These are phyloP conservation scores for Apiospora marii DNA, from an alignment of 2,329 filamentous ascomycete species.

Conservation along the genomic window DNA sequence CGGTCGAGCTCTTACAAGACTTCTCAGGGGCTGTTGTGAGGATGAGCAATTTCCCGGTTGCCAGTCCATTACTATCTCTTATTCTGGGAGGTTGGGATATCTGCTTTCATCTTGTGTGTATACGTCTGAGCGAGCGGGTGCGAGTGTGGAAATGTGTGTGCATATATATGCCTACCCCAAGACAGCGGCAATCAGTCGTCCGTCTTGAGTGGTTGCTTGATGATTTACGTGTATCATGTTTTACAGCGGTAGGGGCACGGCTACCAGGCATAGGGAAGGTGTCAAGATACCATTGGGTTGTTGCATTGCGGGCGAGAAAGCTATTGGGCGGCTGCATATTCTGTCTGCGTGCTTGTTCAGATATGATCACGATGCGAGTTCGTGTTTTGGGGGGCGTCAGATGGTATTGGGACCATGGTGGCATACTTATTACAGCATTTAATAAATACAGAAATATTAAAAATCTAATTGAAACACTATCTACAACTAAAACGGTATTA, in stretches of 20 bases:
- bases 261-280: constrained; percentile 4
- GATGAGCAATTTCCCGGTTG: not conserved
- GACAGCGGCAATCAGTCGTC: not conserved
- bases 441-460: too few species aligned
- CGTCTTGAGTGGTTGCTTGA: not conserved
- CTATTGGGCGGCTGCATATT: not conserved
- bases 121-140: not conserved
- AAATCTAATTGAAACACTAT: too few species aligned
- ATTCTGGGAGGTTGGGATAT: not conserved
- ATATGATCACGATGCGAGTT: not conserved
- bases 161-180: not conserved
- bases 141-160: not conserved
- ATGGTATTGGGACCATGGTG: too few species aligned
- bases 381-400: too few species aligned
- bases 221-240: not conserved
- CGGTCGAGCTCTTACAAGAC: constrained; percentile 42
- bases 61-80: not conserved
- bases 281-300: not conserved
- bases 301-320: not conserved
- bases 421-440: too few species aligned
- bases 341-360: not conserved
- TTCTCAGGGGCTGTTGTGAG: constrained; percentile 8
- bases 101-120: not conserved
- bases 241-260: not conserved
- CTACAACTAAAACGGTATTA: not conserved